Evolutionary conservation across 2,329 filamentous ascomycete genomes (phyloP).

Genomic region (Nannizziopsis arthrosporioides): DNA sequence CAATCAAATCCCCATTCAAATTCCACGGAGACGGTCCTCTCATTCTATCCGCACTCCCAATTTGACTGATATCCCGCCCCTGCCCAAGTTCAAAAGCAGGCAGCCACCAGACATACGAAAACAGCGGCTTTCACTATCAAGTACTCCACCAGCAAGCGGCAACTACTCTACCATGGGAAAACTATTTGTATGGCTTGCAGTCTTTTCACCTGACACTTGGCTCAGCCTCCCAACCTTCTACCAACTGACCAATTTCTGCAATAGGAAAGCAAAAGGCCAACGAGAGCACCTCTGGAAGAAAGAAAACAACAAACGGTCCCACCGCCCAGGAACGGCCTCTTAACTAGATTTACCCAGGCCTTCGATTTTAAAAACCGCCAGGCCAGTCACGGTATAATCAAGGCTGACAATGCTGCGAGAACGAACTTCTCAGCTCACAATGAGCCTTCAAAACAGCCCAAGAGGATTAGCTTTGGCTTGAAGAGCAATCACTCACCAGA

Average conservation of each 20-base stretch:
- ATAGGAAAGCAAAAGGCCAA: constrained; percentile 1
- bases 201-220: too few species aligned
- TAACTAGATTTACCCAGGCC: constrained; percentile 12
- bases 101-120: background rate
- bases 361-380: constrained; percentile 13
- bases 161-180: background rate
- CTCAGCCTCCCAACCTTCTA: too few species aligned
- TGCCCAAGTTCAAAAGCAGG: background rate
- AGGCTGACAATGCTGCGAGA: background rate
- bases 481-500: background rate
- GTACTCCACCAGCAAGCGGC: constrained; percentile 1
- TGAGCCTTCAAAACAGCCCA: background rate
- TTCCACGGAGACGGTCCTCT: constrained; percentile 23
- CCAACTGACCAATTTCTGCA: background rate
- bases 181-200: background rate
- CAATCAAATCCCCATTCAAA: constrained; percentile 13
- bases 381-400: background rate
- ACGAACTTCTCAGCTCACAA: background rate
- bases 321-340: constrained; percentile 7
- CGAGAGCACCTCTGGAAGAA: background rate
- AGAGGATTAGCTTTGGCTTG: background rate
- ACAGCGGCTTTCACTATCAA: constrained; percentile 4
- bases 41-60: constrained; percentile 5
- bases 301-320: background rate
- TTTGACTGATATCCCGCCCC: background rate